Base-by-base conservation (phyloP, 768 basidiomycete genomes). In the Podaxis sp. region DNA sequence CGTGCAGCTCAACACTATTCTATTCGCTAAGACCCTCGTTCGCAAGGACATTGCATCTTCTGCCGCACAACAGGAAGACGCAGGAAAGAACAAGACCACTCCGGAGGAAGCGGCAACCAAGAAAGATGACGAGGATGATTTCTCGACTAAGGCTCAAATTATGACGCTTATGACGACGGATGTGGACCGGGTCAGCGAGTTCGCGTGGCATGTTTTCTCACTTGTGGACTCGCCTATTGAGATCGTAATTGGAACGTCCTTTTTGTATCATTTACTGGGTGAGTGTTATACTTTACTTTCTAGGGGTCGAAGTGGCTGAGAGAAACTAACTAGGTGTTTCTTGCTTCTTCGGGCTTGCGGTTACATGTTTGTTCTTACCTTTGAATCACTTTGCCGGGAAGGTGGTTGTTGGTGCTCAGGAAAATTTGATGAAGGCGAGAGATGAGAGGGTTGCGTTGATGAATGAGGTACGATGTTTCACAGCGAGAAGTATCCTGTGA, bases 161-260 rank as follows among this genome's bases (percentile, higher is more conserved):
- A 95, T 96, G 94, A 96, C 92, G 2, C 83, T 96, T 30, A 95
- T 96, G 91, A 96, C 95, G 5, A 95, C 93, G 4, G 95, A 97
- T 67, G 93, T 95, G 30, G 93, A 96, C 72, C 84, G 95, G 59
- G 88, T 96, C 65, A 87, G 89, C 72, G 92, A 96, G 56, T 92
- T 96, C 69, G 76, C 87, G 1, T 91, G 87, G 86, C 89, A 93
- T 71, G 66, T 89, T 56, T 93, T 90, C 70, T 78, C 88, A 1
- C 81, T 93, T 41, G 80, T 93, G 88, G 91, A 93, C 75, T 83
- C 90, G 2, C 91, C 90, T 0, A 86, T 93, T 58, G 92, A 93
- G 72, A 84, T 95, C 64, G 69, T 80, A 48, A 84, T 95, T 66
- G 93, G 91, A 28, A 82, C 88, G 1, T 67, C 86, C 64, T 87